phyloP scores from a whole-genome alignment of 768 basidiomycete species.

The Russula sp. region DNA sequence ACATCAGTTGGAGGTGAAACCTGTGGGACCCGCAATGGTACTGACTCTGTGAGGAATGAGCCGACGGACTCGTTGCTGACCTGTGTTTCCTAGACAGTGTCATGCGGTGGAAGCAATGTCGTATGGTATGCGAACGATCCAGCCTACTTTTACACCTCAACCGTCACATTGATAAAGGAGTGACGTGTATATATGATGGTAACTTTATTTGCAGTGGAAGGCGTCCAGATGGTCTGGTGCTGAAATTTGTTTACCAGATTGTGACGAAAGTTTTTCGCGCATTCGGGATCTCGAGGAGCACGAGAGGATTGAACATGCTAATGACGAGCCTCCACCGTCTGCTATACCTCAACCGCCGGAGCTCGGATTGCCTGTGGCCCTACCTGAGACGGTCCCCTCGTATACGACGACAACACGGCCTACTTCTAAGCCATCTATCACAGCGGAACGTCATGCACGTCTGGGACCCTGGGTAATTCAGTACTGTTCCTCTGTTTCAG shows the following conservation, averaged over 20 bases:
- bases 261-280: constrained; percentile 25
- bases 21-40: constrained; percentile 23
- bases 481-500: background rate
- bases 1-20: constrained; percentile 23
- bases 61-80: constrained; percentile 8
- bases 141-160: constrained; percentile 20
- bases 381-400: constrained; percentile 18
- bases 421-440: constrained; percentile 17
- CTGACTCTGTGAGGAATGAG: constrained; percentile 7
- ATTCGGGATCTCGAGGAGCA: constrained; percentile 19
- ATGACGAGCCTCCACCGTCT: constrained; percentile 16
- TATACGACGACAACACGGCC: constrained; percentile 18
- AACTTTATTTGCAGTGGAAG: background rate
- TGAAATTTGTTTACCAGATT: constrained; percentile 20
- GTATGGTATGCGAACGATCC: constrained; percentile 27
- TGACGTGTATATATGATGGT: constrained; percentile 23
- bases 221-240: background rate
- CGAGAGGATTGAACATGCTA: constrained; percentile 21
- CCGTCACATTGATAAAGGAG: constrained; percentile 24
- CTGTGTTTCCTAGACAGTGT: constrained; percentile 23
- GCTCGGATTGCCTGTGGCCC: constrained; percentile 2
- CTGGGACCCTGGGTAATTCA: constrained; percentile 27
- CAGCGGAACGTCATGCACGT: constrained; percentile 23
- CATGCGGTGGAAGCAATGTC: constrained; percentile 28
- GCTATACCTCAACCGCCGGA: constrained; percentile 19